Evolutionary conservation across 164 flowering plant species (phyloP), one percentile per base, ranked within the genome.

Genomic region (Nymphaea thermarum): DNA sequence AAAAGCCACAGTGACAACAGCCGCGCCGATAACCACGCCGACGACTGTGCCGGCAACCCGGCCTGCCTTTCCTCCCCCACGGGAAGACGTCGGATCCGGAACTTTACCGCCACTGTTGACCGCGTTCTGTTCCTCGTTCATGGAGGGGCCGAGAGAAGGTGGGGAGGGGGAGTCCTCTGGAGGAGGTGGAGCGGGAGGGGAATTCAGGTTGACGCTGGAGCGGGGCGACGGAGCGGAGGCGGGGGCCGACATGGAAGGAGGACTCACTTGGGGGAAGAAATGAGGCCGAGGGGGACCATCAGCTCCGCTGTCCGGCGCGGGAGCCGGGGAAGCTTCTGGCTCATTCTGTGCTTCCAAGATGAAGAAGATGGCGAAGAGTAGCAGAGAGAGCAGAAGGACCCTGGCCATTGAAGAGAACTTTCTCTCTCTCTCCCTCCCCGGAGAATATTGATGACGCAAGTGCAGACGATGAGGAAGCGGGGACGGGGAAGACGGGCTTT

Each of bases 41-140:
- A 76, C 4, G 0, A 69, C 79, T 17, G 75, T 73, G 36, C 83
- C 83, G 36, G 77, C 80, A 72, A 76, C 78, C 76, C 74, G 73
- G 25, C 78, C 77, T 7, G 73, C 79, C 45, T 55, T 80, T 70
- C 76, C 16, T 60, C 81, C 80, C 3, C 72, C 63, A 47, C 12
- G 55, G 1, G 77, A 71, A 11, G 68, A 47, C 5, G 47, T 42
- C 25, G 25, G 44, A 11, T 44, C 17, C 6, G 68, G 4, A 2
- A 43, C 25, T 14, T 42, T 55, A 4, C n/a, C 67, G 1, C 17
- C 42, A 16, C 5, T 53, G 4, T 1, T 6, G 5, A 16, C 72
- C 18, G 3, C 41, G 12, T 44, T 42, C 16, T 10, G 42, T n/a
- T 42, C 43, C 43, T 44, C 71, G 64, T 44, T 47, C 2, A 55